Conservation (phyloP, 345 rosid species). For the Gossypium turneri region DNA sequence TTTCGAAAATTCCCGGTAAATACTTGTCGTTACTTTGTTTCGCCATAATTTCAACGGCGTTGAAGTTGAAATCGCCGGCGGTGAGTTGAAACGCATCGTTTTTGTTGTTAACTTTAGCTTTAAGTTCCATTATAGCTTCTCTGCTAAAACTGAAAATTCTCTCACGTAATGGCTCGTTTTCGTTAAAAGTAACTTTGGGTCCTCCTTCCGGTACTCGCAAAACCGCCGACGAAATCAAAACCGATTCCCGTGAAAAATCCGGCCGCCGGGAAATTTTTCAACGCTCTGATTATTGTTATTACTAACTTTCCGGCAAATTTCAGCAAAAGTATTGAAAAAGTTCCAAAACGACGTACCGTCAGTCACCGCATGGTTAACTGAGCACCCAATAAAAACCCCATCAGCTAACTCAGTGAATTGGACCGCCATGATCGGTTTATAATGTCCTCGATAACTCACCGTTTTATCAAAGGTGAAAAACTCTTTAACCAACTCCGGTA, state of each 20-base stretch:
- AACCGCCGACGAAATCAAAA: slow-evolving; percentile 59
- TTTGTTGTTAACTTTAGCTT: slow-evolving; percentile 53
- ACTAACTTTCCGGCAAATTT: slow-evolving; percentile 47
- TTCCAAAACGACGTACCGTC: slow-evolving; percentile 98
- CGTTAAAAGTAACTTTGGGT: slow-evolving; percentile 67
- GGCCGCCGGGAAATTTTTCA: slow-evolving; percentile 45
- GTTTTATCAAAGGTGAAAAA: slow-evolving; percentile 58
- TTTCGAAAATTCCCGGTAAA: background rate
- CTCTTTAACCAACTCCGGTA: slow-evolving; percentile 50
- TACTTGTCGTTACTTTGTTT: slow-evolving; percentile 62
- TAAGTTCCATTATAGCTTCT: slow-evolving; percentile 58
- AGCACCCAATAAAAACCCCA: slow-evolving; percentile 72
- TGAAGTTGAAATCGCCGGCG: background rate
- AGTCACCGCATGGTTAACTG: slow-evolving; percentile 68
- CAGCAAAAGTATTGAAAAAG: slow-evolving; percentile 84
- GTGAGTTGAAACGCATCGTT: slow-evolving; percentile 9
- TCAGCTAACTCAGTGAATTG: slow-evolving; percentile 78
- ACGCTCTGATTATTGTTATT: slow-evolving; percentile 7
- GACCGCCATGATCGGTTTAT: slow-evolving; percentile 65
- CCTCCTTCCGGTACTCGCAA: slow-evolving; percentile 72
- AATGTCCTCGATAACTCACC: slow-evolving; percentile 76
- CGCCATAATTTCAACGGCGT: slow-evolving; percentile 59
- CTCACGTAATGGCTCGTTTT: slow-evolving; percentile 61
- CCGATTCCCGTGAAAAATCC: slow-evolving; percentile 60
- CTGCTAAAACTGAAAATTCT: slow-evolving; percentile 79